Evolutionary conservation across 139 green algal species (phyloP).

Genomic region (Chlorella sp.): DNA sequence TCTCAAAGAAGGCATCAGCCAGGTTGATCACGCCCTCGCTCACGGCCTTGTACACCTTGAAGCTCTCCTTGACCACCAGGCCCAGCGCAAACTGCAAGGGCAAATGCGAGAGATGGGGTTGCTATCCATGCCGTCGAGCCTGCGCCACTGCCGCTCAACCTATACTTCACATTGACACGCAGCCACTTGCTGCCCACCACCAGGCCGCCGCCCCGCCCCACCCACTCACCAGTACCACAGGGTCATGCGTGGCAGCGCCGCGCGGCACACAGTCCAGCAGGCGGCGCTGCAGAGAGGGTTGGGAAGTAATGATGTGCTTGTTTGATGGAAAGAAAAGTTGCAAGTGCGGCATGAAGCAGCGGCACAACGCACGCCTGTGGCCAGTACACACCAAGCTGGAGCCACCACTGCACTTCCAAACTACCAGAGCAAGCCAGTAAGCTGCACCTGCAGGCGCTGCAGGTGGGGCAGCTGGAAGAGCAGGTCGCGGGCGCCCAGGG

Average conservation of each 20-base stretch:
- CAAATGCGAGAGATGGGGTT: no score
- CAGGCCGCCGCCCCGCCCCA: background rate
- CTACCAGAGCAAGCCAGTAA: no score
- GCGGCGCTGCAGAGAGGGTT: constrained; percentile 63
- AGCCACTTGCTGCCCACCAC: no score
- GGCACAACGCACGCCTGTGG: no score
- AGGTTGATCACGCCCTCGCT: constrained; percentile 97
- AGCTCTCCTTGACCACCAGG: constrained; percentile 53
- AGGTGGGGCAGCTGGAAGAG: constrained; percentile 85
- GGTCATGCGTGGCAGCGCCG: constrained; percentile 71
- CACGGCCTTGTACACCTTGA: constrained; percentile 83
- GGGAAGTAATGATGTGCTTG: no score
- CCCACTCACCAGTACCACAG: constrained; percentile 63
- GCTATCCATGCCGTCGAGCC: no score
- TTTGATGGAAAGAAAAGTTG: no score
- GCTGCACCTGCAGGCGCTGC: constrained; percentile 66
- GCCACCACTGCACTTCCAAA: no score
- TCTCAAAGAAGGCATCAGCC: constrained; percentile 95
- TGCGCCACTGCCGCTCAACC: no score
- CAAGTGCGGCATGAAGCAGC: no score
- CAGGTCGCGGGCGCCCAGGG: constrained; percentile 61
- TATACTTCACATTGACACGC: no score
- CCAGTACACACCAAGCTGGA: no score
- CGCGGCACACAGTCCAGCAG: constrained; percentile 88
- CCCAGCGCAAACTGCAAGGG: constrained; percentile 43